phyloP scores from a whole-genome alignment of 768 basidiomycete genomes.

The Strobilomyces dryophilus region DNA sequence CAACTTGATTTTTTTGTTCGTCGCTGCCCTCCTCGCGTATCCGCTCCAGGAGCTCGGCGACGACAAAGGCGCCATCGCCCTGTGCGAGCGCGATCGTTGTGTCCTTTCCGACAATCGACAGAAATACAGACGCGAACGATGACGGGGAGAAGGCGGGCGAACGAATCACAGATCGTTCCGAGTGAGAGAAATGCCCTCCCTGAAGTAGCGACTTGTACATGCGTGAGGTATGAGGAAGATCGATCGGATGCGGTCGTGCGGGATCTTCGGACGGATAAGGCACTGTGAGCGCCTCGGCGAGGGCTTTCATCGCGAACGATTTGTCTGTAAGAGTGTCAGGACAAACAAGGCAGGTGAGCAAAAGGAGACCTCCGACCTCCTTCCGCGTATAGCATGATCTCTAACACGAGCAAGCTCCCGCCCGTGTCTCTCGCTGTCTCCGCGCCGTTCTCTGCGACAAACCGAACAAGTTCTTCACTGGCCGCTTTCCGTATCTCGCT shows the following conservation, averaged over 20 bases:
- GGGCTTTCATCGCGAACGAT: constrained; percentile 50
- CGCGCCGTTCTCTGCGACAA: constrained; percentile 60
- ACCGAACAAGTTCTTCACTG: constrained; percentile 68
- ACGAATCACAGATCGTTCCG: constrained; percentile 49
- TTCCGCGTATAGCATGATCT: constrained; percentile 81
- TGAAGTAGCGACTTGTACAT: constrained; percentile 88
- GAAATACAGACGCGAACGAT: constrained; percentile 57
- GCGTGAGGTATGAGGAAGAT: constrained; percentile 78
- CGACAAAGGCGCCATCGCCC: constrained; percentile 67
- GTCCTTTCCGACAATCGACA: constrained; percentile 50
- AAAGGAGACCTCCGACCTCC: constrained; percentile 54
- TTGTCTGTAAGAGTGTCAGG: constrained; percentile 54
- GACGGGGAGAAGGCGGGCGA: constrained; percentile 52
- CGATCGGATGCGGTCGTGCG: constrained; percentile 59
- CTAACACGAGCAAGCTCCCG: constrained; percentile 72
- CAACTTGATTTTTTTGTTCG: constrained; percentile 42
- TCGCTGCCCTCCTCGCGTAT: constrained; percentile 39
- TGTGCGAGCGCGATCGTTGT: constrained; percentile 51
- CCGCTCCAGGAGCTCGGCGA: constrained; percentile 68
- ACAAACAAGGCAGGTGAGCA: constrained; percentile 5
- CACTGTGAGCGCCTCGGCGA: constrained; percentile 53
- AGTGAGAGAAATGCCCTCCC: constrained; percentile 81
- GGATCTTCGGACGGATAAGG: constrained; percentile 55
- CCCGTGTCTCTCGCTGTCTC: constrained; percentile 69
- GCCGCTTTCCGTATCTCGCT: constrained; percentile 72